A percentile compares a stretch with the other conserved stretches of the same genome.
Conservation (phyloP, 2,329 filamentous ascomycete species). For the Penicillium aurantiogriseum region DNA sequence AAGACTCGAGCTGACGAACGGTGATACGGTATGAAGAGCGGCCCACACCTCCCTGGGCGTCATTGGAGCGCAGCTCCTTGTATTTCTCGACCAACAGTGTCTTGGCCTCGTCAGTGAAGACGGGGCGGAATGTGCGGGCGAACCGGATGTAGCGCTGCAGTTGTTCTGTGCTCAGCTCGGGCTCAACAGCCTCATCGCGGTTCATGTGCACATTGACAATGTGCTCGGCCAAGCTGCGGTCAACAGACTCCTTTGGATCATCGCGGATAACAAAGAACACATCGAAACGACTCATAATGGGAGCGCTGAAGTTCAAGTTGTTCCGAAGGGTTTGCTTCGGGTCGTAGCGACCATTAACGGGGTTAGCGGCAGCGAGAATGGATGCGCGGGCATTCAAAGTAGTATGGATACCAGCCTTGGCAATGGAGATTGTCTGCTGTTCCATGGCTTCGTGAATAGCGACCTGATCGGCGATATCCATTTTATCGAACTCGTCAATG, state of each 20-base stretch:
- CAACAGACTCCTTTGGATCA: conserved; percentile 89
- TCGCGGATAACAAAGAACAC: conserved; percentile 97
- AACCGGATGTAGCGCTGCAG: conserved; percentile 97
- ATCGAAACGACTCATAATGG: conserved; percentile 99
- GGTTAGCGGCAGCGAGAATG: conserved; percentile 94
- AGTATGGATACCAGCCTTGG: conserved; percentile 96
- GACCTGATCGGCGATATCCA: conserved; percentile 96
- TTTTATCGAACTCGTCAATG: conserved; percentile 99
- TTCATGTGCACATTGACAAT: conserved; percentile 93
- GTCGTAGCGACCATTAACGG: conserved; percentile 90
- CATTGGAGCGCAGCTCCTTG: conserved; percentile 90
- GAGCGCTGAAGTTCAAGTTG: conserved; percentile 98
- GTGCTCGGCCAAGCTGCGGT: conserved; percentile 87
- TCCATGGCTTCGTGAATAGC: conserved; percentile 99
- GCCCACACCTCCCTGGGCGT: conserved; percentile 89
- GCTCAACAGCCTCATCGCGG: conserved; percentile 84
- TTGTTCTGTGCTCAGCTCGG: conserved; percentile 94
- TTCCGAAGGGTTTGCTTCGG: conserved; percentile 88
- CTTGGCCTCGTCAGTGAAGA: conserved; percentile 86
- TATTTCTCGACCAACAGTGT: conserved; percentile 84
- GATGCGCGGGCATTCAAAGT: conserved; percentile 94
- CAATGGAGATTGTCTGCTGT: conserved; percentile 98
- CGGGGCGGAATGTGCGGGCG: conserved; percentile 87
- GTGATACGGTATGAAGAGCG: conserved; percentile 97
- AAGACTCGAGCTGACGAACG: conserved; percentile 88